Base-by-base conservation (phyloP, 345 rosid species). In the Turnera subulata region DNA sequence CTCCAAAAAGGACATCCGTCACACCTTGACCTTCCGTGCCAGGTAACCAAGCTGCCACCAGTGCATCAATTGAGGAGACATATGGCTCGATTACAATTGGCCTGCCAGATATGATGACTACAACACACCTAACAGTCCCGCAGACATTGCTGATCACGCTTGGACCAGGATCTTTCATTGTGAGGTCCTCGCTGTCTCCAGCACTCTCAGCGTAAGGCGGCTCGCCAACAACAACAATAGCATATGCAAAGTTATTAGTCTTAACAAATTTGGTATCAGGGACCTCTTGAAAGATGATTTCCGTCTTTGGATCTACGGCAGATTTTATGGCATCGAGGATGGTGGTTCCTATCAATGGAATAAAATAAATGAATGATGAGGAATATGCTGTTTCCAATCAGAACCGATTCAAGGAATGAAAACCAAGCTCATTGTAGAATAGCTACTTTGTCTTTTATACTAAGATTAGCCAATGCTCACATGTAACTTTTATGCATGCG, bases 31-130 rank as follows among this genome's bases (percentile, higher is more conserved):
- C 71, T 46, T 67, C 71, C 7, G 61, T 53, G 29, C 71, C 71
- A 25, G 71, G 71, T 49, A 67, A 54, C 71, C 71, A 67, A 5
- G 66, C 71, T n/a, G n/a, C n/a, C 35, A 67, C 71, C n/a, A 67
- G 26, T 32, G 71, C 60, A 53, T 67, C 61, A 20, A 67, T 59
- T 11, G 50, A 45, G 39, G 61, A 53, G 47, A 67, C 39, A 20
- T 67, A 67, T 10, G 66, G 66, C 29, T 59, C 61, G 26, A 67
- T 67, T 25, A 47, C 50, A 26, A 67, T 17, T 16, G 71, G 71
- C 11, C 71, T 38, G 29, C 71, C 71, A 39, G 71, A 67, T 21
- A 67, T 60, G 24, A 67, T 7, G 25, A 60, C 23, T 9, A 67
- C 71, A 53, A 60, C 61, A 29, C 71, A 67, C 35, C 59, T 67